Evolutionary conservation across 345 rosid species (phyloP), one percentile per base, ranked within the genome.

Genomic region (Populus pruinosa): DNA sequence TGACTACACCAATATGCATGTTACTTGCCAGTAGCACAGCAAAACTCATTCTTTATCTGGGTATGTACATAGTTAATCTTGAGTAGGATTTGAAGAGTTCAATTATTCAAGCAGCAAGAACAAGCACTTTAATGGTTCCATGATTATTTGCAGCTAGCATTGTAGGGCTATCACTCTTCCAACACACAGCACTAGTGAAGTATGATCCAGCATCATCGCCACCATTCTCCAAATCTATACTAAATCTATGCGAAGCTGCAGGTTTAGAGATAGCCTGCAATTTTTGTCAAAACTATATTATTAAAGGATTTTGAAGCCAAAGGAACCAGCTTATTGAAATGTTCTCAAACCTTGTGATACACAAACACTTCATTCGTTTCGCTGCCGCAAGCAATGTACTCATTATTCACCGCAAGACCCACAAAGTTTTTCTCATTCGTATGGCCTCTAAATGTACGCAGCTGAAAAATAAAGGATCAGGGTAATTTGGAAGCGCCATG

Each of bases 121-220:
- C 90, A 44, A 94, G 87, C 17, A 91, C 98, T 85, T 92, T 94
- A 72, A 94, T 92, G 29, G 93, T 92, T 71, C 97, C 98, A 77
- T 92, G 97, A 84, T 96, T 94, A 79, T 92, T 92, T 8, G 98
- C 97, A 55, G 94, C 79, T 64, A 92, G 84, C 93, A 92, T 90
- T 3, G 94, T 92, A 25, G 96, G 91, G 76, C 95, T 90, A 65
- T 92, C 93, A 6, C 92, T 91, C 86, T 94, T 94, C 98, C 98
- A 94, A 82, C 98, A 92, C 14, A 94, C 98, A 9, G 98, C 92
- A 20, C 97, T 92, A 27, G 91, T 90, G 84, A 94, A 94, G 76
- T 90, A 87, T 1, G 96, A 88, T 73, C 90, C 90, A 0, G 89
- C 84, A n/a, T 90, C 94, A 29, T 91, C 97, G 67, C 88, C 96